Base-by-base conservation (phyloP, 2,329 filamentous ascomycete genomes). In the Cordyceps cateniannulata region DNA sequence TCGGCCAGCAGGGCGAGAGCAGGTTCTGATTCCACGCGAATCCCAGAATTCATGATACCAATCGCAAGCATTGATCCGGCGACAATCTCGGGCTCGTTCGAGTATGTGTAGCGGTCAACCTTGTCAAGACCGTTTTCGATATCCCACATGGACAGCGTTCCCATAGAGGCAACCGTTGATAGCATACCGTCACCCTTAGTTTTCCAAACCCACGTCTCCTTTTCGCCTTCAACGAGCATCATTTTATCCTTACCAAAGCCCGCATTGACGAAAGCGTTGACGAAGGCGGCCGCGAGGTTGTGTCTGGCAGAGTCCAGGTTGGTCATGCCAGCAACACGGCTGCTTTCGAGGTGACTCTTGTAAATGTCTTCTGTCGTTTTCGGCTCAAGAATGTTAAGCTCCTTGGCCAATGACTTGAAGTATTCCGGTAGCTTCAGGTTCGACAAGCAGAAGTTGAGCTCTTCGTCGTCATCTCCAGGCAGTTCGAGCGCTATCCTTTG, bases 361-460 rank as follows among this genome's bases (percentile, higher is more conserved):
- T 99, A 99, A 69, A 99, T 99, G 69, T 99, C 96, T 72, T 99
- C 95, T 0, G 93, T 96, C 48, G 91, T 90, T 79, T 97, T 98
- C 40, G 95, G 95, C 65, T 99, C 95, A 47, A 98, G 80, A 57
- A 99, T 93, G 75, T 99, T 98, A 59, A 99, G 82, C 73, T 99
- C 95, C 76, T 97, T 97, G 62, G 88, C 96, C 35, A 99, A 80
- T 5, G 89, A 85, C 76, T 96, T 96, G 83, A 96, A 99, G 75
- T 98, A 89, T 65, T 96, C 91, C 1, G 93, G 87, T 61, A 99
- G 78, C 69, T 89, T 91, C 20, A 89, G 86, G 75, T 98, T 99
- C 73, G 90, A 90, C 60, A 97, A 76, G 67, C 91, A 95, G 64
- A 97, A 92, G 44, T 84, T 81, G 58, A 96, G 83, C 69, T 92